A percentile compares a stretch with the other conserved stretches of the same genome.
These are phyloP conservation scores for Arthroderma sp. DNA, from an alignment of 2,329 filamentous ascomycete genomes.

Conservation along the genomic window DNA sequence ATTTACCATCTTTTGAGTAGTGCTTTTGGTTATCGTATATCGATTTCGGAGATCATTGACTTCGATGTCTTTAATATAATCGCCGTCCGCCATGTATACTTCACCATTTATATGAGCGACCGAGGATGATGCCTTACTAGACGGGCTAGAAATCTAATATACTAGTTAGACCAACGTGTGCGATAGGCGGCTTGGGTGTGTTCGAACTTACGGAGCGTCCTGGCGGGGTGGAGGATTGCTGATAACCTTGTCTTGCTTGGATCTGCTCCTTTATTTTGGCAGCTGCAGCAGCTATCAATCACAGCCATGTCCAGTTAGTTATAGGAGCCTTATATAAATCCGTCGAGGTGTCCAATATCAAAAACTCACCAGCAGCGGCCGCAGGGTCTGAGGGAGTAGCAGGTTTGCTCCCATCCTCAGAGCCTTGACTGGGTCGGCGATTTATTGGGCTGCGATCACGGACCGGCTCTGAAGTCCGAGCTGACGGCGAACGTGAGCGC, in stretches of 20 bases:
- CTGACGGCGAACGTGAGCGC: slow-evolving; percentile 71
- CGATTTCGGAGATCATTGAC: slow-evolving; percentile 96
- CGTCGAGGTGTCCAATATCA: neutral
- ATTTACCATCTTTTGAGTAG: slow-evolving; percentile 99
- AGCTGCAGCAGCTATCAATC: slow-evolving; percentile 62
- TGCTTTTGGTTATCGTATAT: slow-evolving; percentile 92
- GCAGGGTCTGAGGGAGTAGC: slow-evolving; percentile 49
- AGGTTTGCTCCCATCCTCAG: slow-evolving; percentile 34
- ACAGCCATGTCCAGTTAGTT: slow-evolving; percentile 14
- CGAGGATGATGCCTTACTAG: slow-evolving; percentile 44
- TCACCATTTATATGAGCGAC: slow-evolving; percentile 62
- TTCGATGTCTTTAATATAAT: slow-evolving; percentile 98
- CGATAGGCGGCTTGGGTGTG: neutral
- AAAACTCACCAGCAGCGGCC: slow-evolving; percentile 57
- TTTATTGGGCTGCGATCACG: slow-evolving; percentile 72
- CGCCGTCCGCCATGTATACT: slow-evolving; percentile 89
- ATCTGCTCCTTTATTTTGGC: slow-evolving; percentile 76
- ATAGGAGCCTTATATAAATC: slow-evolving; percentile 2
- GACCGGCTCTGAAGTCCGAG: slow-evolving; percentile 52
- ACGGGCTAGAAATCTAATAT: slow-evolving; percentile 37
- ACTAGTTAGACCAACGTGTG: slow-evolving; percentile 9
- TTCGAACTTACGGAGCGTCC: slow-evolving; percentile 47
- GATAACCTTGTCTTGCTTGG: slow-evolving; percentile 75
- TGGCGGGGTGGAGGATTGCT: slow-evolving; percentile 79
- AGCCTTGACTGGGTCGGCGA: slow-evolving; percentile 40